phyloP scores from a whole-genome alignment of 495 filamentous ascomycete species.

The Clohesyomyces aquaticus region DNA sequence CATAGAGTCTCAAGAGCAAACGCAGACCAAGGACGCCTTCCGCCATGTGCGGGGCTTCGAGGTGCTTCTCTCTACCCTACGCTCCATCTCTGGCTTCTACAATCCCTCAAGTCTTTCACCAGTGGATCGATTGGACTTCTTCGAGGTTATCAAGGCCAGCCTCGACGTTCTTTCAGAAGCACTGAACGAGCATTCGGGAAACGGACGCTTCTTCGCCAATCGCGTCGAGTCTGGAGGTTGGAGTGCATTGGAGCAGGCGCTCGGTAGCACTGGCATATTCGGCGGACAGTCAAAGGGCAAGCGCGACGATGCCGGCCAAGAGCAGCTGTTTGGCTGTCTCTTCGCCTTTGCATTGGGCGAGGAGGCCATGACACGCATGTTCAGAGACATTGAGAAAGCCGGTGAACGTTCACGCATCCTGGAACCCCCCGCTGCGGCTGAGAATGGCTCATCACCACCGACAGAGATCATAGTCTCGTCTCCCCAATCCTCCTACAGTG shows the following conservation, averaged over 20 bases:
- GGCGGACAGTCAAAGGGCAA: conserved; percentile 44
- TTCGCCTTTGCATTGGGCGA: conserved; percentile 82
- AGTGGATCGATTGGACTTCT: conserved; percentile 62
- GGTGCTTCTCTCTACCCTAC: conserved; percentile 66
- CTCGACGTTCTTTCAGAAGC: conserved; percentile 75
- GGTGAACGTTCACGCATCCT: conserved; percentile 11
- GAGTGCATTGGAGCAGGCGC: conserved; percentile 70
- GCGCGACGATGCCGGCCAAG: conserved; percentile 63
- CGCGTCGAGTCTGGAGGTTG: conserved; percentile 75
- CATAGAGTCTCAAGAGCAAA: conserved; percentile 54
- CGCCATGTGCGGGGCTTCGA: conserved; percentile 82
- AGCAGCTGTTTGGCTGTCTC: conserved; percentile 83
- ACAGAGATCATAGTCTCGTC: conserved; percentile 25
- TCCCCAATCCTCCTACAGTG: conserved; percentile 23
- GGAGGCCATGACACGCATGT: conserved; percentile 46
- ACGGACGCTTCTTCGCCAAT: conserved; percentile 80
- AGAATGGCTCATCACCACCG: not conserved
- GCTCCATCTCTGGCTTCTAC: conserved; percentile 72
- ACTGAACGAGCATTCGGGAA: conserved; percentile 80
- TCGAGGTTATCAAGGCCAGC: conserved; percentile 70
- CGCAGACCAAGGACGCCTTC: conserved; percentile 73
- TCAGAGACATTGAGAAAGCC: conserved; percentile 38
- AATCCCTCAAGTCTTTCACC: conserved; percentile 62
- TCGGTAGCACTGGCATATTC: conserved; percentile 64
- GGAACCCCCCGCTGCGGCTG: not conserved